These are phyloP conservation scores for Helichrysum umbraculigerum DNA, from an alignment of 129 eudicot genomes.

Conservation along the genomic window DNA sequence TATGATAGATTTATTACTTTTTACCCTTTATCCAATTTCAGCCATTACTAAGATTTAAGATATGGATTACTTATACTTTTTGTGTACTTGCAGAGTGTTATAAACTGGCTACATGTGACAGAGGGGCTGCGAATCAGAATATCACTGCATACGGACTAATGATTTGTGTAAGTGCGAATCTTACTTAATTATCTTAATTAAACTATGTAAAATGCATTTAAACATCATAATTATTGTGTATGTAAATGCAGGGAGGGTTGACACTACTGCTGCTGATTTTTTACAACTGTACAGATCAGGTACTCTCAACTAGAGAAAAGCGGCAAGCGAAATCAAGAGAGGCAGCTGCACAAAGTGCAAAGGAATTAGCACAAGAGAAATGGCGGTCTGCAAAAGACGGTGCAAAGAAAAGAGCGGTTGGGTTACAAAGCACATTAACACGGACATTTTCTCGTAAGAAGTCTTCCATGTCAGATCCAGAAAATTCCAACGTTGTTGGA, in stretches of 20 bases:
- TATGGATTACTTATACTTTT: not conserved
- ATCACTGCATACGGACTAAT: slow-evolving; percentile 82
- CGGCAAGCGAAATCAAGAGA: slow-evolving; percentile 84
- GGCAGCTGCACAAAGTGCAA: slow-evolving; percentile 86
- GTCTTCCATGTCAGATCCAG: slow-evolving; percentile 27
- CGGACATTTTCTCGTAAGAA: slow-evolving; percentile 77
- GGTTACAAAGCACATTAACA: slow-evolving; percentile 49
- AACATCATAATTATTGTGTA: slow-evolving; percentile 7
- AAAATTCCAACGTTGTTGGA: slow-evolving; percentile 36
- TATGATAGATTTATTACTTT: not conserved
- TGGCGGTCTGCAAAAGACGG: slow-evolving; percentile 79
- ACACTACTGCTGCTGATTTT: slow-evolving; percentile 62
- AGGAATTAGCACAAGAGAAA: slow-evolving; percentile 68
- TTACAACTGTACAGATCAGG: slow-evolving; percentile 89
- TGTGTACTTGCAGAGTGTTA: slow-evolving; percentile 64
- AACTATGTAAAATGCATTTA: not conserved
- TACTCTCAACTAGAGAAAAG: slow-evolving; percentile 60
- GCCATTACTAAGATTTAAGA: not conserved
- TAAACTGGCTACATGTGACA: slow-evolving; percentile 64
- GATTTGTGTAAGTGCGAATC: slow-evolving; percentile 71
- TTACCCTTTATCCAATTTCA: not conserved
- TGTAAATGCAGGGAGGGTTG: slow-evolving; percentile 55
- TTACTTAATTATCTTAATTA: slow-evolving; percentile 26
- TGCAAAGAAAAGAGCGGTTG: slow-evolving; percentile 52
- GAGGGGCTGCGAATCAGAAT: slow-evolving; percentile 63